Evolutionary conservation across 768 basidiomycete species (phyloP).

Genomic region (Boletus edulis): DNA sequence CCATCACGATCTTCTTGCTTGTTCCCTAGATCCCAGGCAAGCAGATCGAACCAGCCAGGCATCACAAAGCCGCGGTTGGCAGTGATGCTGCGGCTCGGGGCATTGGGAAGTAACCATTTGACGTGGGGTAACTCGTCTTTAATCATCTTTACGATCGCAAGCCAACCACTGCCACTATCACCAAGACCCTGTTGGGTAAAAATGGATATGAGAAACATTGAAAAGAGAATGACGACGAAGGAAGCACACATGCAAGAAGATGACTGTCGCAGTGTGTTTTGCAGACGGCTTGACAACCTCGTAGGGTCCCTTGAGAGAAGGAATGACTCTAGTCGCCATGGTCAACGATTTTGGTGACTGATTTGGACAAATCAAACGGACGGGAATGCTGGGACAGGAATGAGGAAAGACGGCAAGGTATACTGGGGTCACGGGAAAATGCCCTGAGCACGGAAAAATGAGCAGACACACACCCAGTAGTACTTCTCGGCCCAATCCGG

Average conservation of each 20-base stretch:
- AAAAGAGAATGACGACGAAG: not conserved
- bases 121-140: constrained; percentile 61
- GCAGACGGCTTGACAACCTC: constrained; percentile 51
- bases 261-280: constrained; percentile 82
- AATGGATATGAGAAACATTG: constrained; percentile 1
- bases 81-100: constrained; percentile 53
- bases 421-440: not conserved
- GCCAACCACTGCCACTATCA: constrained; percentile 73
- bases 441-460: not conserved
- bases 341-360: not conserved
- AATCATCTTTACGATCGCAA: constrained; percentile 71
- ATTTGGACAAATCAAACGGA: not conserved
- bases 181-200: constrained; percentile 59
- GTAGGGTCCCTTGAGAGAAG: constrained; percentile 28
- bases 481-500: constrained; percentile 21
- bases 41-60: constrained; percentile 86
- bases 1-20: constrained; percentile 56
- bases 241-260: constrained; percentile 79
- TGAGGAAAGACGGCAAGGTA: constrained; percentile 1
- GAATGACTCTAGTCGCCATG: constrained; percentile 21
- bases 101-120: constrained; percentile 72
- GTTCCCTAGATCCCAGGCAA: constrained; percentile 54
- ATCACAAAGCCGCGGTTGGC: constrained; percentile 69
- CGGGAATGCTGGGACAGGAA: not conserved
- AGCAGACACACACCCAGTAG: not conserved